Base-by-base conservation (phyloP, 805 yeast genomes). In the Pichia rugopelliculosa region DNA sequence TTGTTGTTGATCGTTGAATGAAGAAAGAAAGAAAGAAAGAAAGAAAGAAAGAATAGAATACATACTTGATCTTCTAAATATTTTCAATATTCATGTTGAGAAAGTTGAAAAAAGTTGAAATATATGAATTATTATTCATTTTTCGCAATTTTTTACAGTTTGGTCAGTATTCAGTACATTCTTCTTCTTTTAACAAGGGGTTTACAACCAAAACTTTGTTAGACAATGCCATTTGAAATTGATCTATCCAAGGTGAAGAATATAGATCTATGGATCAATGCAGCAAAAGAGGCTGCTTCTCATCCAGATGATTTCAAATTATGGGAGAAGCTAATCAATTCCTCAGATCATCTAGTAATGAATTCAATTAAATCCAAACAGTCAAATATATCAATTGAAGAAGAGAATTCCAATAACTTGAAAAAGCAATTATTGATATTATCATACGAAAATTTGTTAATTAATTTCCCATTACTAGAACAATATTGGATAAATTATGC, bases 401-500 rank as follows among this genome's bases (percentile, higher is more conserved):
- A 36, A 6, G 27, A 5, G 5, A 7, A 20, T 21, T 43, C 39
- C 4, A 24, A 18, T 10, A 34, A 25, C 9, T 8, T 15, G 4
- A 42, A 40, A 15, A 48, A 45, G 26, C 47, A 27, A 42, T 6
- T 48, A 12, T 26, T 48, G 2, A 56, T 73, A 39, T 50, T 62
- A 4, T 58, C 75, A 2, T 77, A 72, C 53, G 67, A 66, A 39
- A 67, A 72, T 36, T 57, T 79, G 13, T 63, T 80, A 15, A 59
- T 59, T 1, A 67, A 69, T 41, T 80, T 62, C 54, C 86, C 87
- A 0, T 58, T 65, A 6, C 60, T 74, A 26, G 77, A 73, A 51
- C 75, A 74, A 40, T 77, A 77, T 55, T 81, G 86, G 86, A 62
- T 76, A n/a, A 67, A 72, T 36, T 78, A 65, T 57, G 82, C 84